These are phyloP conservation scores for Anisogramma anomala DNA, from an alignment of 2,329 filamentous ascomycete species.

Conservation along the genomic window DNA sequence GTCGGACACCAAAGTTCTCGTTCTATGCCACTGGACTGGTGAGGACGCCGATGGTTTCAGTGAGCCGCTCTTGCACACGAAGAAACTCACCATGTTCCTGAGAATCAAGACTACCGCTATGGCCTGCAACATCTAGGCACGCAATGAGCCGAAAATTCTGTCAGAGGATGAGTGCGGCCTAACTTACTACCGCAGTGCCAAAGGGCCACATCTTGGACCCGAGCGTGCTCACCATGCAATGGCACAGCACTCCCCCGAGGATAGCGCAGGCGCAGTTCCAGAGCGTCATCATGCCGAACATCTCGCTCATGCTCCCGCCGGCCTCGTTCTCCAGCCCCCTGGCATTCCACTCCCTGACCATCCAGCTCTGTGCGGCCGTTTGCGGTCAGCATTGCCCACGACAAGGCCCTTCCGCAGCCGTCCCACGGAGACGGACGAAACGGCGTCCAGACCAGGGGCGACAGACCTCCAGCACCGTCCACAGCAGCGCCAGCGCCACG, in stretches of 20 bases:
- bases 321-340: constrained; percentile 24
- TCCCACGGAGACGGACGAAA: too few relatives aligned
- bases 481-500: constrained; percentile 40
- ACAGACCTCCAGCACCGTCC: constrained; percentile 38
- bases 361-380: constrained; percentile 31
- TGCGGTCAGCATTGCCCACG: too few relatives aligned
- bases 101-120: constrained; percentile 22
- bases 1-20: constrained; percentile 12
- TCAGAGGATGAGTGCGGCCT: background rate
- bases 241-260: constrained; percentile 35
- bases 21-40: constrained; percentile 4
- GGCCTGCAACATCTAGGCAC: constrained; percentile 18
- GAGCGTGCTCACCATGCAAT: constrained; percentile 34
- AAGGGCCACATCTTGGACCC: constrained; percentile 39
- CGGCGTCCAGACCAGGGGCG: too few relatives aligned
- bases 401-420: too few relatives aligned
- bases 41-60: background rate
- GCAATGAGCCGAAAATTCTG: background rate
- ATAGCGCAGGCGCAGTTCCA: constrained; percentile 43
- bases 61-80: background rate
- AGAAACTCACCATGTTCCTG: constrained; percentile 18
- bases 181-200: constrained; percentile 29
- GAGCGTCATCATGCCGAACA: constrained; percentile 40
- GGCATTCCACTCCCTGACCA: constrained; percentile 43
- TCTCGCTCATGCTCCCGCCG: constrained; percentile 30